Conservation (phyloP, 345 rosid genomes). For the Hypericum androsaemum region DNA sequence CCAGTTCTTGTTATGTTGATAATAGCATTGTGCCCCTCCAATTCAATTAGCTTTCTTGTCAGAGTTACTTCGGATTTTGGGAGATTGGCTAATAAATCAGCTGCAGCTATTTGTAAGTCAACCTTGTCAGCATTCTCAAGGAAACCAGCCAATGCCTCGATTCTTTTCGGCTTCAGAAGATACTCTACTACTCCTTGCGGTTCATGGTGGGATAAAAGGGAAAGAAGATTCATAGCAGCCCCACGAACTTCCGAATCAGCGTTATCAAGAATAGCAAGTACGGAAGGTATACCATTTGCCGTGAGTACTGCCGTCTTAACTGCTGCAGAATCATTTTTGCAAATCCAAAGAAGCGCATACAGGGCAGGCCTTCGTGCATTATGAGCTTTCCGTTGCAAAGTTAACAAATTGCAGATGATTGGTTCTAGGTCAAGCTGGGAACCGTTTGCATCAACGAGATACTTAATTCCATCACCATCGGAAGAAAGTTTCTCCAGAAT, state of each 20-base stretch:
- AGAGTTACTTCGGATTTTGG: slow-evolving; percentile 44
- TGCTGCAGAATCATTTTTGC: slow-evolving; percentile 35
- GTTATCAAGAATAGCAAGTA: slow-evolving; percentile 59
- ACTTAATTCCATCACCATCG: slow-evolving; percentile 38
- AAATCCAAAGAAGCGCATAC: slow-evolving; percentile 39
- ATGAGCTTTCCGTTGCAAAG: slow-evolving; percentile 29
- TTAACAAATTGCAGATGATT: slow-evolving; percentile 35
- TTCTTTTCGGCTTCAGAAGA: slow-evolving; percentile 47
- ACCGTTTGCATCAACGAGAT: slow-evolving; percentile 40
- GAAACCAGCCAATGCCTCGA: slow-evolving; percentile 51
- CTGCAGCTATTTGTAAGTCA: slow-evolving; percentile 59
- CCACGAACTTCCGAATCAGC: slow-evolving; percentile 41
- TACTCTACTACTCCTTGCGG: slow-evolving; percentile 47
- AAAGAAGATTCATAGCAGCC: slow-evolving; percentile 43
- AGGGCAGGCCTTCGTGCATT: slow-evolving; percentile 37
- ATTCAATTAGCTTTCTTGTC: slow-evolving; percentile 40
- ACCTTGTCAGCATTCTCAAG: slow-evolving; percentile 42
- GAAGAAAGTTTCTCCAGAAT: slow-evolving; percentile 37
- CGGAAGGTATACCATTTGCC: slow-evolving; percentile 33
- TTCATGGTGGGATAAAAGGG: slow-evolving; percentile 52
- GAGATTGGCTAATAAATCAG: slow-evolving; percentile 58
- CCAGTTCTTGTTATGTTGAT: slow-evolving; percentile 35
- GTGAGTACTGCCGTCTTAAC: slow-evolving; percentile 53
- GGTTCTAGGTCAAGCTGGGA: slow-evolving; percentile 35
- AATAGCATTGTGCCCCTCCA: slow-evolving; percentile 37